Base-by-base conservation (phyloP, 1,284 basidiomycete genomes). In the Cryptococcus sp. region DNA sequence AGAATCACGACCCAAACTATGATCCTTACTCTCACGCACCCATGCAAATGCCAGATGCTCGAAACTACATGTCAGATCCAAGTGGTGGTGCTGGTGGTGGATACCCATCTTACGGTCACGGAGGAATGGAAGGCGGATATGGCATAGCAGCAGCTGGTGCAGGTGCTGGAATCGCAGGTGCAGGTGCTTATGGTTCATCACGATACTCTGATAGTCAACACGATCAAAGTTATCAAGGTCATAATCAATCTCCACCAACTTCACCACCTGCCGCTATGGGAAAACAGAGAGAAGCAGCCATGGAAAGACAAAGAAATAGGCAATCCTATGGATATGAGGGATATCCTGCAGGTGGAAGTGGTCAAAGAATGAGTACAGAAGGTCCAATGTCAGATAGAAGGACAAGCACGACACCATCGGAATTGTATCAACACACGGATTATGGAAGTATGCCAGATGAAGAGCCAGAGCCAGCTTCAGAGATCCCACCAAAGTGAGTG, bases 401-500 rank as follows among this genome's bases (percentile, higher is more conserved):
- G 11, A 50, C 57, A n/a, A 66, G 64, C 41, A 44, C 46, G 36
- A 49, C 33, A 2, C 61, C 58, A 4, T 48, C 61, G 42, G 64
- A 55, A n/a, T 59, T 72, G 5, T 68, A 70, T 50, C 68, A 72
- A 47, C 70, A 72, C 57, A 66, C 70, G 35, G 69, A 73, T 60
- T 65, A 67, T 60, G 56, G 60, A 8, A 61, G 59, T 38, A 54
- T 64, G 41, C 57, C 55, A 14, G 59, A 64, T 44, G 58, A 59
- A 23, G 56, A 55, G 1, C 59, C 56, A 15, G 59, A 61, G 23
- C 52, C 48, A 8, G 44, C 63, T 23, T 47, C 59, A 33, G 72
- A 74, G 64, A 71, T 74, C 30, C 72, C 72, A 15, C 72, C 72
- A 36, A 66, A 68, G 70, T 74, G 56, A 66, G 70, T 67, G 13